Base-by-base conservation (phyloP, 2,329 filamentous ascomycete species). In the Fusarium hostae region DNA sequence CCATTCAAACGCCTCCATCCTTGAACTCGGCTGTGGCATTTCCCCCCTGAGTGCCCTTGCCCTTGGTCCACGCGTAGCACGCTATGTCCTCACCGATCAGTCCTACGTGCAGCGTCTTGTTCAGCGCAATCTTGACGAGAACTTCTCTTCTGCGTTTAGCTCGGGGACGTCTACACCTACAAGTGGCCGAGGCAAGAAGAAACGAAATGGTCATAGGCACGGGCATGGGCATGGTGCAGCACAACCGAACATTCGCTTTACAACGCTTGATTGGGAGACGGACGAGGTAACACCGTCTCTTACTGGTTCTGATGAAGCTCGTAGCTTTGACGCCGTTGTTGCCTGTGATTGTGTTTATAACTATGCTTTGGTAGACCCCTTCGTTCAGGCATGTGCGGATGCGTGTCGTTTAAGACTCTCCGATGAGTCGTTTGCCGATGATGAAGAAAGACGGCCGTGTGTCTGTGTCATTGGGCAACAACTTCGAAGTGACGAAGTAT, bases 341-440 rank as follows among this genome's bases (percentile, higher is more conserved):
- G 94, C 94, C 7, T 97, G 94, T 78, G 96, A 99, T 81, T 98
- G 95, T 81, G 92, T 99, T 74, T 99, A 97, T 84, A 99, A 98
- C 81, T 93, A 97, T 72, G 89, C 92, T 5, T 87, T 98, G 6
- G 89, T 98, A 28, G 84, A 88, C 45, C 94, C 95, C 0, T 88
- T 98, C 52, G 92, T 96, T n/a, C 88, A 91, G 75, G 92, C 94
- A 1, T 97, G 93, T 79, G 89, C 85, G 9, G 92, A 97, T 69
- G 86, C 90, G 28, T 97, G 94, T 80, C 83, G 83, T 13, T 80
- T 95, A 20, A 85, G 90, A 37, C 59, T 35, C 30, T 52, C 48
- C 5, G 70, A 57, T 45, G 48, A 70, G 35, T 28, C 35, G 52
- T 70, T 48, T 55, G 71, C 75, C 2, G 55, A 64, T 37, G 48